A percentile compares a stretch with the other conserved stretches of the same genome.
These are phyloP conservation scores for Phytophthora palmivora DNA, from an alignment of 352 stramenopile species.

Conservation along the genomic window DNA sequence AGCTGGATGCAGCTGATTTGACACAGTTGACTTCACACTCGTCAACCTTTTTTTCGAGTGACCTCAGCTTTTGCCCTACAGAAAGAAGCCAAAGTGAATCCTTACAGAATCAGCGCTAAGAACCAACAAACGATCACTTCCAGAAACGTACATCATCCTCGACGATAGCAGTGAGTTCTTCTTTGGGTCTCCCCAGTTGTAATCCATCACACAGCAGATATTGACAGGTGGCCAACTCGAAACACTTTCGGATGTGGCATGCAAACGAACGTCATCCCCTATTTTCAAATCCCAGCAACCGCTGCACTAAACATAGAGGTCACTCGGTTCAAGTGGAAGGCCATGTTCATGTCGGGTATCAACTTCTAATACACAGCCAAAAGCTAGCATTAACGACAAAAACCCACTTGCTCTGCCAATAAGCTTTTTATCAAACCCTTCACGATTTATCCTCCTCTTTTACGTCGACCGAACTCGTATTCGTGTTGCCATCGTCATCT, in stretches of 20 bases:
- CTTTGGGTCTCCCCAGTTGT: conserved; percentile 86
- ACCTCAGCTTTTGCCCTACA: conserved; percentile 74
- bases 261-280: conserved; percentile 6
- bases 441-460: conserved; percentile 23
- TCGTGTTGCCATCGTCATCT: conserved; percentile 17
- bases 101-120: background rate
- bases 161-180: conserved; percentile 78
- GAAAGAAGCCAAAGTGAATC: background rate
- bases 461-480: conserved; percentile 7
- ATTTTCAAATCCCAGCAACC: conserved; percentile 18
- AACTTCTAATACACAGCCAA: conserved; percentile 1
- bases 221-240: background rate
- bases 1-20: conserved; percentile 73
- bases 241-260: conserved; percentile 7
- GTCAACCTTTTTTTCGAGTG: conserved; percentile 74
- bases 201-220: conserved; percentile 53
- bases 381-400: background rate
- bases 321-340: too few species aligned
- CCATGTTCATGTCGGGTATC: background rate
- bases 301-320: conserved; percentile 29
- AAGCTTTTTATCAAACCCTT: conserved; percentile 1
- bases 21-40: conserved; percentile 78
- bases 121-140: background rate
- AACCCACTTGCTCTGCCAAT: conserved; percentile 5
- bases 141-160: conserved; percentile 75